phyloP scores from a whole-genome alignment of 129 eudicot species.

The Ambrosia trifida region DNA sequence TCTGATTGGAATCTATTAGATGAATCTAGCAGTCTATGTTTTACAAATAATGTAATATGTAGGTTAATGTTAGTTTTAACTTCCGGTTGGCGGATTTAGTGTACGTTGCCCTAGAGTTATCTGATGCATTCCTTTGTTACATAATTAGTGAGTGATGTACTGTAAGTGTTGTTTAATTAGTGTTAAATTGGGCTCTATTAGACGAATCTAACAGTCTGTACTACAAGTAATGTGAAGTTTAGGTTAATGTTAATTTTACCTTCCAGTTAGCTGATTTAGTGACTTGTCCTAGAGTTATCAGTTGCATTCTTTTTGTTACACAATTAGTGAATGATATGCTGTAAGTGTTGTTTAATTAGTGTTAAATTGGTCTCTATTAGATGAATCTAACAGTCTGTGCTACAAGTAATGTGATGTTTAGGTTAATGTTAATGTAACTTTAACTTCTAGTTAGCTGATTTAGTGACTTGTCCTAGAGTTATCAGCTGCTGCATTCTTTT shows the following conservation, averaged over 20 bases:
- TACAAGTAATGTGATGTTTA: neutral
- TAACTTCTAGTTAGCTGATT: no score
- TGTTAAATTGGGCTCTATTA: no score
- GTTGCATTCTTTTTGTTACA: neutral
- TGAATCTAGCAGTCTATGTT: no score
- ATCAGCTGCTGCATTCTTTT: neutral
- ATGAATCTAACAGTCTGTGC: neutral
- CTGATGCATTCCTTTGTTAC: slow-evolving; percentile 6
- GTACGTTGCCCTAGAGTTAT: neutral
- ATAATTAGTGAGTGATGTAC: neutral
- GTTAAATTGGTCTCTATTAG: neutral
- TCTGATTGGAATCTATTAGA: no score
- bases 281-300: neutral
- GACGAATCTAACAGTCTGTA: no score
- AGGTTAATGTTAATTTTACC: no score
- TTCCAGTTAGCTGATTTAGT: no score
- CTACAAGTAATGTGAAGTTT: no score
- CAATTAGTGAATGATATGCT: neutral
- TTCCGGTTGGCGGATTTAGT: no score
- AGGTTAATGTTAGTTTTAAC: neutral
- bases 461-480: neutral
- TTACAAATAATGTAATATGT: no score
- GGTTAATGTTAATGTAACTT: neutral
- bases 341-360: neutral
- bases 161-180: neutral